Evolutionary conservation across 805 yeast species (phyloP), one percentile per base, ranked within the genome.

Genomic region (Candida ortonii): DNA sequence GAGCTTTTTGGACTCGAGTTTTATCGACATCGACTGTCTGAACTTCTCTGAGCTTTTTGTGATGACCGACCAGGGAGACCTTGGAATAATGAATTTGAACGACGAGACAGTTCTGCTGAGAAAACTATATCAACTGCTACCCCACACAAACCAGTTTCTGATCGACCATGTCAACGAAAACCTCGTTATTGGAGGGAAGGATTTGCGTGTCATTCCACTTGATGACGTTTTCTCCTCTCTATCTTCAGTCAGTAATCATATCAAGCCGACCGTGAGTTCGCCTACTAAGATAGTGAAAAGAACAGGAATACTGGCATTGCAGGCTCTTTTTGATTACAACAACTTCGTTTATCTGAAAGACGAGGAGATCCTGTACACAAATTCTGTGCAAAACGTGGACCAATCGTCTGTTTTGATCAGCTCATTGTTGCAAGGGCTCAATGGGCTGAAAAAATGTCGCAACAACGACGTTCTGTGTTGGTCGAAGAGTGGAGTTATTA

Each of bases 1-100:
- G 2, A 54, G 54, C 6, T 64, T 62, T 22, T 57, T 76, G 11
- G 68, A 70, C 38, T 63, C 69, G n/a, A 69, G 67, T 34, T 80
- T 80, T 47, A 62, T 71, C 3, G 62, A 65, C 16, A 64, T 62
- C 2, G 46, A 58, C 17, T 44, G 59, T 6, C 34, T 66, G 17
- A 63, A 59, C 36, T 53, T 46, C 13, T 61, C 59, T n/a, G 70
- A 68, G 30, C 24, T 70, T 8, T 38, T 68, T 13, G 35, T 70
- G 3, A 40, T 59, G 10, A 57, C 69, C 1, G 63, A 57, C 34
- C 50, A 46, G 15, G 55, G 57, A 4, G 62, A 64, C 21, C 41
- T 69, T 16, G 48, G 67, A 4, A 30, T 66, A 13, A 44, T 63
- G 29, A 46, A 50, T 25, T 33, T 57, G 21, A 44, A 36, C 22